These are phyloP conservation scores for Nadsonia fulvescens DNA, from an alignment of 805 yeast species.

Conservation along the genomic window DNA sequence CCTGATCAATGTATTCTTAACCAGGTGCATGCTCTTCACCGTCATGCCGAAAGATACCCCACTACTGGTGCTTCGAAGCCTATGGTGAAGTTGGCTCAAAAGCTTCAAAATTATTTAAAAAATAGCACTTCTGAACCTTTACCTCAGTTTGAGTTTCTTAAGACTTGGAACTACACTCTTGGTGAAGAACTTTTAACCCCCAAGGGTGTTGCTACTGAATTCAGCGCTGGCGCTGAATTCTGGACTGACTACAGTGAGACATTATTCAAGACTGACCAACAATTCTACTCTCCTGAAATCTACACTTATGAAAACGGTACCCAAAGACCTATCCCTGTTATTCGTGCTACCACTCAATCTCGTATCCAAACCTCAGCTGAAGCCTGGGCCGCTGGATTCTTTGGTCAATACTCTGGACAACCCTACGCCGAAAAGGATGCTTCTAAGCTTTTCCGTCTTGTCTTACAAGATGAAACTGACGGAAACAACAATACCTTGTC, in stretches of 20 bases:
- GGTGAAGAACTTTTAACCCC: constrained; percentile 19
- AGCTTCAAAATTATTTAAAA: too few relatives aligned
- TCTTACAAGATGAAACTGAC: constrained; percentile 18
- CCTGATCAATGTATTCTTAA: constrained; percentile 39
- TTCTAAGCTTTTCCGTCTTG: constrained; percentile 16
- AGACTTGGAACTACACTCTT: constrained; percentile 17
- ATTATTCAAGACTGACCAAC: constrained; percentile 16
- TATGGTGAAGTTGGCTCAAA: constrained; percentile 21
- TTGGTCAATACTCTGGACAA: constrained; percentile 20
- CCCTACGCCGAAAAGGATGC: constrained; percentile 14
- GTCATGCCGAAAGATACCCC: constrained; percentile 72
- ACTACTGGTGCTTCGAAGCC: constrained; percentile 24
- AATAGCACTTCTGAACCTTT: constrained; percentile 13
- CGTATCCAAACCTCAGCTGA: constrained; percentile 18
- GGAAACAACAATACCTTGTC: constrained; percentile 23
- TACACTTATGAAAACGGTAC: too few relatives aligned
- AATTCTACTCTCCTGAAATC: too few relatives aligned
- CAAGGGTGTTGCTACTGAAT: constrained; percentile 22
- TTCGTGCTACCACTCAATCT: constrained; percentile 2
- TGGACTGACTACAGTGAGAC: constrained; percentile 24
- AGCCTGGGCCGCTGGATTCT: constrained; percentile 28
- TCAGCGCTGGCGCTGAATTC: constrained; percentile 20
- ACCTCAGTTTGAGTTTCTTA: constrained; percentile 16
- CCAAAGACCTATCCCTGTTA: constrained; percentile 14
- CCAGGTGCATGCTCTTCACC: constrained; percentile 51